phyloP scores from a whole-genome alignment of 345 rosid genomes.

The Camelina laxa region DNA sequence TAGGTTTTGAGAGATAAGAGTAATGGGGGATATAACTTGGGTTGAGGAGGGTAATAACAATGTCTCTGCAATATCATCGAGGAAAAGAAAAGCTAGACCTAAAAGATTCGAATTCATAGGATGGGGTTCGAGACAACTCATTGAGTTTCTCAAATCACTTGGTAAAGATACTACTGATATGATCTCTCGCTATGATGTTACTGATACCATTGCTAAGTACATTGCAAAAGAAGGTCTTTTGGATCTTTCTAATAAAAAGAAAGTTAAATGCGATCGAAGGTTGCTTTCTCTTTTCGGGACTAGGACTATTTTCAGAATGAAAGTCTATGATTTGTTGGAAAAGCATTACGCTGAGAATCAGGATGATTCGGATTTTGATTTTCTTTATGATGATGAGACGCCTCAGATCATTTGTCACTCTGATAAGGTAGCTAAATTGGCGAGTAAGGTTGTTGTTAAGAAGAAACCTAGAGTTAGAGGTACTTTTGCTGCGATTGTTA shows the following conservation, averaged over 20 bases:
- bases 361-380: conserved; percentile 55
- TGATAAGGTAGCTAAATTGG: conserved; percentile 41
- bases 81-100: conserved; percentile 55
- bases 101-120: conserved; percentile 61
- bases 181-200: conserved; percentile 60
- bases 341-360: conserved; percentile 71
- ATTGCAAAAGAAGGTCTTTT: conserved; percentile 51
- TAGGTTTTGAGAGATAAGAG: conserved; percentile 9
- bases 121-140: conserved; percentile 80
- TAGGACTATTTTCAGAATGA: conserved; percentile 51
- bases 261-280: conserved; percentile 57
- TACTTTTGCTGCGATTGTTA: conserved; percentile 65
- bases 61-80: background rate
- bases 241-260: conserved; percentile 60
- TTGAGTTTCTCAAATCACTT: conserved; percentile 62
- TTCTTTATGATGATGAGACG: conserved; percentile 53
- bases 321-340: conserved; percentile 62
- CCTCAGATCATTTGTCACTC: conserved; percentile 28
- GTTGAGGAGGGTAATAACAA: conserved; percentile 45
- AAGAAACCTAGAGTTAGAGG: conserved; percentile 55
- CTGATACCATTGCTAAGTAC: conserved; percentile 53
- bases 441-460: conserved; percentile 44
- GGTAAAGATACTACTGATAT: conserved; percentile 52
- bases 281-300: conserved; percentile 66
- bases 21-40: conserved; percentile 49